A percentile compares a stretch with the other conserved stretches of the same genome.
phyloP scores from a whole-genome alignment of 2,329 filamentous ascomycete genomes.

The Claviceps africana region DNA sequence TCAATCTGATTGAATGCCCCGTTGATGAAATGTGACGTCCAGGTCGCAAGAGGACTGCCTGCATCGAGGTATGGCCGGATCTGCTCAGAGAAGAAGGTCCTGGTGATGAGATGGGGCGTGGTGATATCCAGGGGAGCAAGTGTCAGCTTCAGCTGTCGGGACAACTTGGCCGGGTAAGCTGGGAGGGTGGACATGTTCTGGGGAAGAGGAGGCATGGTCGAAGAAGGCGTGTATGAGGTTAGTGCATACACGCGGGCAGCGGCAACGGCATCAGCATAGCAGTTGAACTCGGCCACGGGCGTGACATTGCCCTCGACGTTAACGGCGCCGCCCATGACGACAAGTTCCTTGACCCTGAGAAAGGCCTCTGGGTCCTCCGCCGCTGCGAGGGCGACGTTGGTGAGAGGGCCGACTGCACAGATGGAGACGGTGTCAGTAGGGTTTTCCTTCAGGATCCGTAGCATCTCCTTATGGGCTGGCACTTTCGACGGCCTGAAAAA shows the following conservation, averaged over 20 bases:
- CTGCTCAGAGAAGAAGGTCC: conserved; percentile 41
- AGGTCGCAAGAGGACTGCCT: conserved; percentile 60
- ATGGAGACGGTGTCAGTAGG: conserved; percentile 78
- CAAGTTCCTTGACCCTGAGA: conserved; percentile 73
- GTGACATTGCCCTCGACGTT: conserved; percentile 68
- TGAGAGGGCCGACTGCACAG: conserved; percentile 77
- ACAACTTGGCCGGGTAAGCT: conserved; percentile 50
- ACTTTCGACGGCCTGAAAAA: conserved; percentile 64
- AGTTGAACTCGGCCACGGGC: conserved; percentile 89
- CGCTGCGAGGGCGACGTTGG: conserved; percentile 83
- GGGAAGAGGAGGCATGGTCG: conserved; percentile 64
- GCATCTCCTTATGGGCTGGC: conserved; percentile 71
- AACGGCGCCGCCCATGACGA: conserved; percentile 89
- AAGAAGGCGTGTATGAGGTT: conserved; percentile 57
- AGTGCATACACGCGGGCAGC: conserved; percentile 65
- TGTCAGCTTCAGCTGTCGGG: conserved; percentile 49
- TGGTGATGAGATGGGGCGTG: conserved; percentile 50
- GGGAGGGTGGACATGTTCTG: conserved; percentile 35
- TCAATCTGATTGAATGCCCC: conserved; percentile 58
- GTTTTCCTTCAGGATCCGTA: conserved; percentile 71
- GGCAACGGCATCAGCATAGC: conserved; percentile 72
- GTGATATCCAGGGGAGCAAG: conserved; percentile 71
- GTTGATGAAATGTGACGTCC: conserved; percentile 59
- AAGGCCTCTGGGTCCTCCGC: conserved; percentile 82
- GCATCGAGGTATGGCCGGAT: conserved; percentile 41